A percentile compares a stretch with the other conserved stretches of the same genome.
phyloP scores from a whole-genome alignment of 495 filamentous ascomycete genomes.

The Echria macrotheca region DNA sequence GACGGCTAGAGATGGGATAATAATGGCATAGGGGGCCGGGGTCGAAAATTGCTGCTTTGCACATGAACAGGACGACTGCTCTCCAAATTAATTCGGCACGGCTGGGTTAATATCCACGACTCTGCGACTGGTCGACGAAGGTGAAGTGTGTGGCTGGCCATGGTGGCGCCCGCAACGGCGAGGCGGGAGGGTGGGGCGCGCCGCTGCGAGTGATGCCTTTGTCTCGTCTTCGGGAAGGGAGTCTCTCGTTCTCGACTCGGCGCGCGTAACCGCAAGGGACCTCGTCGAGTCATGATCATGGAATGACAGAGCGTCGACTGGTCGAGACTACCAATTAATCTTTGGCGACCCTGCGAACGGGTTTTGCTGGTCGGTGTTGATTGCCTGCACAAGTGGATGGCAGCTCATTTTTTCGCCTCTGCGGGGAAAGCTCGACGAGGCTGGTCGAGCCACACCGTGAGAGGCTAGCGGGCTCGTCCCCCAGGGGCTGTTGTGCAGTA shows the following conservation, averaged over 20 bases:
- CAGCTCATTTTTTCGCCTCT: constrained; percentile 13
- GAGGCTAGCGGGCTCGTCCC: not conserved
- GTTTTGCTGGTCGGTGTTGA: constrained; percentile 21
- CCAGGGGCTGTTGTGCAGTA: not conserved
- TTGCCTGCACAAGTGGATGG: constrained; percentile 13
- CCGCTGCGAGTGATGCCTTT: not conserved
- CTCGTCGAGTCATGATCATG: constrained; percentile 4
- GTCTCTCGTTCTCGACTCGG: not conserved
- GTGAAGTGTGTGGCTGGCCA: constrained; percentile 3
- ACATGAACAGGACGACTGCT: constrained; percentile 24
- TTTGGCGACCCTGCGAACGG: constrained; percentile 17
- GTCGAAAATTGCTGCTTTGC: constrained; percentile 12
- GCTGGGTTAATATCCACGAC: constrained; percentile 27
- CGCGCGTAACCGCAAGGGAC: constrained; percentile 1
- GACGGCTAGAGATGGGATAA: constrained; percentile 27
- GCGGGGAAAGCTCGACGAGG: constrained; percentile 6
- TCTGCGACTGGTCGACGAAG: constrained; percentile 15
- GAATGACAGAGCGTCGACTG: constrained; percentile 1
- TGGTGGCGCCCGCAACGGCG: not conserved
- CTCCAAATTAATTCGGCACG: constrained; percentile 26
- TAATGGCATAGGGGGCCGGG: constrained; percentile 18
- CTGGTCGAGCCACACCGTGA: not conserved
- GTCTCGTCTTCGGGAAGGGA: not conserved
- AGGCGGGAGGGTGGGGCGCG: not conserved
- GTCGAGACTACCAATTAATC: constrained; percentile 22